Evolutionary conservation across 2,329 filamentous ascomycete genomes (phyloP), one percentile per base, ranked within the genome.

Genomic region (Colletotrichum spinosum): DNA sequence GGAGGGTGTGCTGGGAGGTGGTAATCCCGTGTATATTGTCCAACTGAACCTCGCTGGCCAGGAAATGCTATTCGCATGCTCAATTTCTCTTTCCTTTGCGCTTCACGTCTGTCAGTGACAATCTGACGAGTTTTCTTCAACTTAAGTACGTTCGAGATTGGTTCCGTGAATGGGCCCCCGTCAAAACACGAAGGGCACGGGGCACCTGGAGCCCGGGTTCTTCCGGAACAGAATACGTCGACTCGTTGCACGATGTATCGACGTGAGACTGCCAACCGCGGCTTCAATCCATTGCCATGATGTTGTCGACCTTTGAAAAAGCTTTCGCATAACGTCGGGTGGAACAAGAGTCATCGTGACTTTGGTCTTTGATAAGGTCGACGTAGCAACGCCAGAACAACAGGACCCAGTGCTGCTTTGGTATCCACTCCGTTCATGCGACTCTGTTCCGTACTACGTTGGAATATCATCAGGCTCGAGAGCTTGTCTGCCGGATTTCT

Each of bases 21-120:
- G 69, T 71, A 72, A 76, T 74, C 75, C 74, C 73, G 72, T 77
- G 76, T 78, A 78, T 72, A 78, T 77, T 78, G 77, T 75, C 69
- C 73, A 54, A 67, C 59, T 63, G 49, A 67, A 67, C 63, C 59
- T 64, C 48, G 53, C 53, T 55, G 59, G 63, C 44, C 55, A 67
- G 59, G 60, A 67, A 67, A 57, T 57, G 60, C 53, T 67, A 67
- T 64, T 38, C 17, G 59, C 59, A 67, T 67, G 54, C 48, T 63
- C 44, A 52, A 46, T 15, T 25, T 1, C 8, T 11, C 41, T 12
- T 38, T 15, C 4, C 4, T 25, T 25, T 25, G 25, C 25, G 25
- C 25, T 25, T 5, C 25, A 25, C 25, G 4, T 25, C 25, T 25
- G 25, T 25, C 25, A 25, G 4, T 25, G 25, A 25, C 25, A 25